Evolutionary conservation across 1,139 yeast species (phyloP).

Genomic region (Yamadazyma diddensiae): DNA sequence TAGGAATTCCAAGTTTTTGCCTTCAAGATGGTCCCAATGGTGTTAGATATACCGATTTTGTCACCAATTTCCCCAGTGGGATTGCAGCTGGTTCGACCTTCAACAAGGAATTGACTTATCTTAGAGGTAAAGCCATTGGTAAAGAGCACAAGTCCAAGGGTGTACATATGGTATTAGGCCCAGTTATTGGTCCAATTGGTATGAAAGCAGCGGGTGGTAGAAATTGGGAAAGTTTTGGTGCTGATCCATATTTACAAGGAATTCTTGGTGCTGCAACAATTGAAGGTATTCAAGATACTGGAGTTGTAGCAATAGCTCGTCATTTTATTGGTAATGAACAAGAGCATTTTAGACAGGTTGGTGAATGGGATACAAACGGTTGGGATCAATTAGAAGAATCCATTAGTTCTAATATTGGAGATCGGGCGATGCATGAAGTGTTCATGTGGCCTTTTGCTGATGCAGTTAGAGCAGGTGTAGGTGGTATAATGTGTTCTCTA

Average conservation of each 20-base stretch:
- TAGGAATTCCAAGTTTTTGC: constrained; percentile 57
- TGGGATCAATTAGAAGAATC: constrained; percentile 40
- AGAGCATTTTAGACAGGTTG: constrained; percentile 60
- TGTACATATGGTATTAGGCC: constrained; percentile 61
- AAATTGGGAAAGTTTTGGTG: constrained; percentile 65
- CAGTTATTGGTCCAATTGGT: constrained; percentile 64
- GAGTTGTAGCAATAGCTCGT: constrained; percentile 53
- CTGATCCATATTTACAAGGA: constrained; percentile 64
- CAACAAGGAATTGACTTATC: constrained; percentile 49
- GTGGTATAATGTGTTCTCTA: constrained; percentile 62
- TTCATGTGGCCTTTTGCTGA: constrained; percentile 70
- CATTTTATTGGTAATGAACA: constrained; percentile 64
- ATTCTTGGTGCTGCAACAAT: constrained; percentile 52
- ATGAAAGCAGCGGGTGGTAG: constrained; percentile 62
- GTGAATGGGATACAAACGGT: constrained; percentile 50
- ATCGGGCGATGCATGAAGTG: constrained; percentile 60
- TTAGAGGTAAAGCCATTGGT: constrained; percentile 58
- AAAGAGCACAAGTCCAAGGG: constrained; percentile 55
- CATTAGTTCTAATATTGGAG: constrained; percentile 54
- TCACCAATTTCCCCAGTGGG: constrained; percentile 58
- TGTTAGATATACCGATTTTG: constrained; percentile 55
- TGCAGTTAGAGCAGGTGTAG: constrained; percentile 58
- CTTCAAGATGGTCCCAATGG: constrained; percentile 68
- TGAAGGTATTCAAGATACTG: constrained; percentile 57
- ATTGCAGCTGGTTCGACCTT: constrained; percentile 59